Evolutionary conservation across 306 rosid genomes (phyloP), one percentile per base, ranked within the genome.

Genomic region (Begonia fuchsioides): DNA sequence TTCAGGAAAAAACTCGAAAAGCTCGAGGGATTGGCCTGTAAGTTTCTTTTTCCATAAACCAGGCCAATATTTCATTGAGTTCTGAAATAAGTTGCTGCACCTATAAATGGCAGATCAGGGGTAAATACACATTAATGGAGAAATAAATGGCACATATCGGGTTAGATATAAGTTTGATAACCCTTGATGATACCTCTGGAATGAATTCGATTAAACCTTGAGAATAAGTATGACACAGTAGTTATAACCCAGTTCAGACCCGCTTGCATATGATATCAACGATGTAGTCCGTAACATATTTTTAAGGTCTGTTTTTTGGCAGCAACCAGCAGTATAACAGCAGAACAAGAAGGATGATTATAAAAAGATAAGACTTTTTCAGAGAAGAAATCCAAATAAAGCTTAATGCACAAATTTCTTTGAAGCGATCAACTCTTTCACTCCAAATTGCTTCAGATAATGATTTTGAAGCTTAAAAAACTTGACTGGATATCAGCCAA

Each of bases 201-300:
- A 92, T 92, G 76, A 92, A 92, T 68, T 92, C 96, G 75, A 92
- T 92, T 48, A 92, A 72, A 61, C 98, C 98, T 77, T 92, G 96
- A 96, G 98, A 45, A 92, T 86, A 55, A 92, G 94, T 67, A 92
- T 86, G 65, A 92, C 94, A 66, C 98, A 96, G 32, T 92, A 92
- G 60, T 92, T 92, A 59, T 69, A 86, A 50, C 77, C 86, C 59
- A 50, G 69, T 62, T 72, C 76, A 26, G 83, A n/a, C 72, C 64
- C 96, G 82, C 72, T 82, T 85, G 64, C 75, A n/a, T n/a, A 92
- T 59, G 62, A 92, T 67, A 70, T 79, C 83, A 1, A 92, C 98
- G 12, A 92, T 82, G 65, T 86, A 72, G 80, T 92, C 96, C 9
- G 96, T 86, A 47, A 92, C 98, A 73, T 75, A n/a, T 82, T n/a